phyloP scores from a whole-genome alignment of 1,284 basidiomycete species.

The Irpex rosettiformis region DNA sequence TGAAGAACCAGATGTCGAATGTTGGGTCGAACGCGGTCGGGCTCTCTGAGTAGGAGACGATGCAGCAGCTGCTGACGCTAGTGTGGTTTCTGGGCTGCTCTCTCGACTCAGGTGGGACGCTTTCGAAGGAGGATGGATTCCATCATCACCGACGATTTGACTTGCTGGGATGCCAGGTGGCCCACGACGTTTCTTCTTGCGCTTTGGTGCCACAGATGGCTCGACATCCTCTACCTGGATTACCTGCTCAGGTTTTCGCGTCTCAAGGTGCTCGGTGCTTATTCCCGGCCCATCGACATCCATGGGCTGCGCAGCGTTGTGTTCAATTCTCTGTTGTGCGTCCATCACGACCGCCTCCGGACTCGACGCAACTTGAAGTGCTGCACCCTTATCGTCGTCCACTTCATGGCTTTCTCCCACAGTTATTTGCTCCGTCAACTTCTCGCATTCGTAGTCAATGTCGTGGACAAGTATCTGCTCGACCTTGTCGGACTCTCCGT shows the following conservation, averaged over 20 bases:
- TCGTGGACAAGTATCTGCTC: background rate
- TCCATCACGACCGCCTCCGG: background rate
- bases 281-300: background rate
- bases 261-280: background rate
- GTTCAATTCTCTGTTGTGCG: background rate
- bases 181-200: background rate
- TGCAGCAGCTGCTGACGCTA: background rate
- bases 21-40: background rate
- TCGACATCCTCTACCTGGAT: background rate
- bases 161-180: background rate
- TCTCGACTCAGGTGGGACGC: background rate
- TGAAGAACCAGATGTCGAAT: background rate
- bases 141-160: background rate
- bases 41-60: background rate
- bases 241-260: background rate
- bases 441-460: background rate
- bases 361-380: background rate
- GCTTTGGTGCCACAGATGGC: background rate
- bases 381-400: background rate
- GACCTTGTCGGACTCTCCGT: background rate
- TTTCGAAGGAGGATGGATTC: background rate
- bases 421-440: background rate
- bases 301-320: background rate
- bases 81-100: background rate
- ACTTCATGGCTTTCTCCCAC: background rate